phyloP scores from a whole-genome alignment of 2,329 filamentous ascomycete species.

The Aspergillus sergii region DNA sequence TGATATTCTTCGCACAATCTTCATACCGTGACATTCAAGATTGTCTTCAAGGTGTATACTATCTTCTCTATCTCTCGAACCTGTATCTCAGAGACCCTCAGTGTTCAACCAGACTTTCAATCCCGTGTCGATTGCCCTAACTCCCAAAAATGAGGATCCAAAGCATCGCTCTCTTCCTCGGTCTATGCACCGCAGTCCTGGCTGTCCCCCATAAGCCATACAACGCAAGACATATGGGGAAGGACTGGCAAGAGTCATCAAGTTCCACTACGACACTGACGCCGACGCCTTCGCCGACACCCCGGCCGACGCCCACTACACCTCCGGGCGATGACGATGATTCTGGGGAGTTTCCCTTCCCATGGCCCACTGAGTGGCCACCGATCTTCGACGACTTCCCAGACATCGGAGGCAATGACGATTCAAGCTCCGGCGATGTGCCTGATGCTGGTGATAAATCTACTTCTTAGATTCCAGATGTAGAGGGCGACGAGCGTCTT shows the following conservation, averaged over 20 bases:
- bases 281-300: not conserved
- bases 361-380: not conserved
- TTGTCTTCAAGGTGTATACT: not conserved
- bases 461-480: not conserved
- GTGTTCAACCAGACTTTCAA: not conserved
- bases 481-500: not conserved
- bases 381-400: not conserved
- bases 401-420: not conserved
- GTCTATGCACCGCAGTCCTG: conserved; percentile 12
- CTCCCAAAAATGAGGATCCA: conserved; percentile 14
- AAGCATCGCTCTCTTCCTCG: conserved; percentile 11
- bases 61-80: not conserved
- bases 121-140: not conserved
- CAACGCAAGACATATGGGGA: not conserved
- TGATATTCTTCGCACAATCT: not conserved
- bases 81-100: not conserved
- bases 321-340: not conserved
- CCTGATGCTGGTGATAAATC: not conserved
- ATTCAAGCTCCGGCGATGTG: not conserved
- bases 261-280: not conserved
- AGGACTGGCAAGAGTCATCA: not conserved
- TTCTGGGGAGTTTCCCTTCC: not conserved
- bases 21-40: not conserved
- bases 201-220: conserved; percentile 7
- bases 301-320: not conserved